phyloP scores from a whole-genome alignment of 805 yeast species.

The Cyberlindnera mississippiensis region DNA sequence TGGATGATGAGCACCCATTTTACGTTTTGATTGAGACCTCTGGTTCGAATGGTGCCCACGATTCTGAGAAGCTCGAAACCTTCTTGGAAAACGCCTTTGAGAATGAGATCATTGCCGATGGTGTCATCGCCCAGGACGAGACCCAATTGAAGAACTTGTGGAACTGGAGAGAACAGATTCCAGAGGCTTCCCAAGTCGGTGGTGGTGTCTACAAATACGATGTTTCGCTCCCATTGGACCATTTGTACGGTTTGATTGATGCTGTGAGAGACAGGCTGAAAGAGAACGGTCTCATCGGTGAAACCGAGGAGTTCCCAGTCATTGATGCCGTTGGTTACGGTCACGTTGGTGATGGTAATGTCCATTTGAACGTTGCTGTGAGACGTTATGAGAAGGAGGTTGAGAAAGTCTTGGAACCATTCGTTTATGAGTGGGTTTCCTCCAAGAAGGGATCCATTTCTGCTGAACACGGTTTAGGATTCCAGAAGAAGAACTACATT shows the following conservation, averaged over 20 bases:
- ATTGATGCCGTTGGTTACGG: slow-evolving; percentile 93
- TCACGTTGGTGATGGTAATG: slow-evolving; percentile 97
- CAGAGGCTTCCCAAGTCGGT: slow-evolving; percentile 78
- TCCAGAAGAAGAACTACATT: slow-evolving; percentile 90
- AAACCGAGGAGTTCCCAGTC: slow-evolving; percentile 68
- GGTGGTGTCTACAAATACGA: slow-evolving; percentile 99
- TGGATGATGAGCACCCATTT: slow-evolving; percentile 80
- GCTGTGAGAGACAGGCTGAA: slow-evolving; percentile 62
- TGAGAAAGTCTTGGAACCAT: slow-evolving; percentile 85
- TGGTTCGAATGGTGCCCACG: slow-evolving; percentile 94
- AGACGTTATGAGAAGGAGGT: slow-evolving; percentile 76
- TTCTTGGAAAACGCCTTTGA: slow-evolving; percentile 86
- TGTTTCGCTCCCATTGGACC: slow-evolving; percentile 83
- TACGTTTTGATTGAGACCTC: slow-evolving; percentile 91
- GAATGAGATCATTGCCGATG: slow-evolving; percentile 80
- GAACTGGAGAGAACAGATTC: slow-evolving; percentile 94
- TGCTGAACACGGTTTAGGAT: slow-evolving; percentile 97
- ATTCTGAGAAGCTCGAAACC: slow-evolving; percentile 80
- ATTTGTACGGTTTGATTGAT: slow-evolving; percentile 76
- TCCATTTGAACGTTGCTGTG: slow-evolving; percentile 90
- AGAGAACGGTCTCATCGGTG: slow-evolving; percentile 57
- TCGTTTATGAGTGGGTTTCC: slow-evolving; percentile 85
- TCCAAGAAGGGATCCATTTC: slow-evolving; percentile 78
- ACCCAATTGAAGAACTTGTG: slow-evolving; percentile 78
- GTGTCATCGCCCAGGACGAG: slow-evolving; percentile 94